phyloP scores from a whole-genome alignment of 257 asterid species.

The Orobanche coerulescens region DNA sequence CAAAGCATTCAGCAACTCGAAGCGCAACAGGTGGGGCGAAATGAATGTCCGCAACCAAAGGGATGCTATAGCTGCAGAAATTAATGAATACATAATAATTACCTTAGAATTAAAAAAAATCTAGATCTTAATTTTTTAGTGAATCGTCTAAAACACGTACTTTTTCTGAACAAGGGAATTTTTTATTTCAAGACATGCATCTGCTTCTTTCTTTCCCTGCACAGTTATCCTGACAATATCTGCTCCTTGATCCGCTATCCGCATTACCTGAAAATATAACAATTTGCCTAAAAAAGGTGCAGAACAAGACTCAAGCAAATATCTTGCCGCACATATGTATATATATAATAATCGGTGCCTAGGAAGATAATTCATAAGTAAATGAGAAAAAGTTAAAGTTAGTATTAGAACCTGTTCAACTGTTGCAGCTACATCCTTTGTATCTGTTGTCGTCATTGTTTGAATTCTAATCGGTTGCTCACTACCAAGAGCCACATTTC shows the following conservation, averaged over 20 bases:
- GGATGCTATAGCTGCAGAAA: conserved; percentile 63
- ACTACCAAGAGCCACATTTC: conserved; percentile 90
- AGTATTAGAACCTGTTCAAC: conserved; percentile 68
- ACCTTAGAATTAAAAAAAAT: conserved; percentile 1
- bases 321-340: too few species aligned
- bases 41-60: conserved; percentile 96
- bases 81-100: conserved; percentile 16
- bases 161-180: conserved; percentile 88
- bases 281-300: conserved; percentile 4
- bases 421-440: conserved; percentile 88
- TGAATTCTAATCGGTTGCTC: conserved; percentile 94
- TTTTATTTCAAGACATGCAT: conserved; percentile 83
- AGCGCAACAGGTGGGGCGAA: conserved; percentile 90
- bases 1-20: conserved; percentile 94
- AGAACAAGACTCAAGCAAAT: neutral
- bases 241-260: conserved; percentile 90
- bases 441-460: conserved; percentile 94
- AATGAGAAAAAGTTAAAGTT: conserved; percentile 4
- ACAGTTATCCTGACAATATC: conserved; percentile 92
- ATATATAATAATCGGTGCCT: too few species aligned
- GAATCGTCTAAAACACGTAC: conserved; percentile 33
- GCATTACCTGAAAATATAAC: conserved; percentile 65
- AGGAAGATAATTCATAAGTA: too few species aligned
- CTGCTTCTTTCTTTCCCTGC: conserved; percentile 97
- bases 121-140: conserved; percentile 11